Evolutionary conservation across 441 rosid species (phyloP).

Genomic region (Biscutella laevigata): DNA sequence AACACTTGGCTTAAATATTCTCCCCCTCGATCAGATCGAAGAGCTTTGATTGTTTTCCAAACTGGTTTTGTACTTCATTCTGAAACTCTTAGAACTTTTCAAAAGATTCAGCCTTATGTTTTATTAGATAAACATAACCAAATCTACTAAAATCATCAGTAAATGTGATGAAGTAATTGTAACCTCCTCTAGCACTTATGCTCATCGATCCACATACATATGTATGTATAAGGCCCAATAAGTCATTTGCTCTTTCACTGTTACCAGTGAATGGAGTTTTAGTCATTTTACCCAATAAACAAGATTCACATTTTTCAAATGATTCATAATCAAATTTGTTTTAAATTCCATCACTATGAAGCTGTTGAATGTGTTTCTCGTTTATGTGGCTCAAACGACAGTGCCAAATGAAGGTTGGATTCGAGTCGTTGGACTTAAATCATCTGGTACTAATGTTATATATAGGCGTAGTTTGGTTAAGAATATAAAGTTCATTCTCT

Average conservation of each 20-base stretch:
- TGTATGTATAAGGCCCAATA: too few species aligned
- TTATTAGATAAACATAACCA: too few species aligned
- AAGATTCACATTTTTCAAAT: neutral
- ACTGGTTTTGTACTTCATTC: neutral
- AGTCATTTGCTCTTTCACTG: neutral
- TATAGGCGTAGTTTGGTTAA: neutral
- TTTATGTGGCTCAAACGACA: neutral
- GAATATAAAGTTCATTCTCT: neutral
- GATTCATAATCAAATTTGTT: conserved; percentile 5
- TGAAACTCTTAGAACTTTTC: neutral
- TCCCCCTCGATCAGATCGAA: neutral
- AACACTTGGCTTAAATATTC: neutral
- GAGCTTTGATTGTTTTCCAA: neutral
- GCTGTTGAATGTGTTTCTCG: neutral
- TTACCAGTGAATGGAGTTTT: neutral
- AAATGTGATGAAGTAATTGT: too few species aligned
- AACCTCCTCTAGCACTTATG: too few species aligned
- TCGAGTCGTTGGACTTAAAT: neutral
- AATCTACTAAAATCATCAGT: too few species aligned
- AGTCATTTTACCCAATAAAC: neutral
- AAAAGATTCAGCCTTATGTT: neutral
- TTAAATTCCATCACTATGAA: neutral
- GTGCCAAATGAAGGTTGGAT: neutral
- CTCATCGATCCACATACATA: too few species aligned
- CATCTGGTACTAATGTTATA: neutral